Evolutionary conservation across 208 protist genomes (phyloP).

Genomic region (Crithidia expoeki): DNA sequence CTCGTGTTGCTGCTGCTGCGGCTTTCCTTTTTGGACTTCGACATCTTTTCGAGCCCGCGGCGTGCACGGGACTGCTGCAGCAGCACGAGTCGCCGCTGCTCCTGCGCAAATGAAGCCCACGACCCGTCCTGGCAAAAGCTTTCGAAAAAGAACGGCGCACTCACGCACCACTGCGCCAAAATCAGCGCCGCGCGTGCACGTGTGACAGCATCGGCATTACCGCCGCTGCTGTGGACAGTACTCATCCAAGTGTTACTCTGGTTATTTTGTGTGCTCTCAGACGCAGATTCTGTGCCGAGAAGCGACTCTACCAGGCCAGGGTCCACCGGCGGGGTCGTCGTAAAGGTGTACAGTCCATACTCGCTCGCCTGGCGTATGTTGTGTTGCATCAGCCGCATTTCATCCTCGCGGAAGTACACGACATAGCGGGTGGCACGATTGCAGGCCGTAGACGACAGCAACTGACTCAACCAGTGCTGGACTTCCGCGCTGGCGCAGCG

Average conservation of each 20-base stretch:
- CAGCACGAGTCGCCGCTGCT: slow-evolving; percentile 77
- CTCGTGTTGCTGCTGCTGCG: background rate
- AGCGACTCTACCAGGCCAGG: slow-evolving; percentile 38
- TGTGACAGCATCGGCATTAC: slow-evolving; percentile 9
- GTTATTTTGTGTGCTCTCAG: too few relatives aligned
- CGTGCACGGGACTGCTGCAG: slow-evolving; percentile 56
- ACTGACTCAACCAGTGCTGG: slow-evolving; percentile 33
- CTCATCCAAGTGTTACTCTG: too few relatives aligned
- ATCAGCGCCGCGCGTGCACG: slow-evolving; percentile 24
- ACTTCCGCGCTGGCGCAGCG: slow-evolving; percentile 22
- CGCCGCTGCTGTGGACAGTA: background rate
- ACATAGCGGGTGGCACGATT: slow-evolving; percentile 82
- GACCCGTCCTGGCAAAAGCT: slow-evolving; percentile 79
- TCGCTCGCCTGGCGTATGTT: slow-evolving; percentile 64
- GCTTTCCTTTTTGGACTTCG: slow-evolving; percentile 19
- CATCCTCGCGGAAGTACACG: slow-evolving; percentile 87
- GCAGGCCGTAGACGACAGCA: slow-evolving; percentile 57
- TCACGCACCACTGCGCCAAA: slow-evolving; percentile 72
- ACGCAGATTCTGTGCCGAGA: background rate
- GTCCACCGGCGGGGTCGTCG: slow-evolving; percentile 74
- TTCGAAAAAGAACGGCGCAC: slow-evolving; percentile 69
- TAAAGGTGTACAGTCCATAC: slow-evolving; percentile 79
- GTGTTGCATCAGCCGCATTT: slow-evolving; percentile 79
- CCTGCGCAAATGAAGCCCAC: slow-evolving; percentile 80
- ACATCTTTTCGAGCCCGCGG: slow-evolving; percentile 27